Evolutionary conservation across 495 filamentous ascomycete genomes (phyloP), one percentile per base, ranked within the genome.

Genomic region (Collariella sp.): DNA sequence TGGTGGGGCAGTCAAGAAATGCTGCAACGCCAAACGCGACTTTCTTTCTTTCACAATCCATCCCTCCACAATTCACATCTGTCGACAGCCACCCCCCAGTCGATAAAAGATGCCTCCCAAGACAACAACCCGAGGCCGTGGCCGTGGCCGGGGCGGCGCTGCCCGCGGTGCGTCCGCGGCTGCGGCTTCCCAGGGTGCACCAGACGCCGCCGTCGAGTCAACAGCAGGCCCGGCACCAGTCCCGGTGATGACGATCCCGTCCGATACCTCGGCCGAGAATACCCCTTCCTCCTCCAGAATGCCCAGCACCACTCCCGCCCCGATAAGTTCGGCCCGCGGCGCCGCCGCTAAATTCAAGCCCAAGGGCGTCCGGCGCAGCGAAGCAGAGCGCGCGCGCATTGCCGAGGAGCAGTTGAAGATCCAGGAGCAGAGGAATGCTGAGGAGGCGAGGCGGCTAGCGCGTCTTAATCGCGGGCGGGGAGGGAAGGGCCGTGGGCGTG

Each of bases 281-380:
- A 38, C 29, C 12, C 19, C 55, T 29, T 15, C 42, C 18, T 11
- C 51, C 22, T 50, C 55, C 10, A 18, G 44, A 23, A 7, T 42
- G 29, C 23, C 55, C 47, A 23, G 26, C 46, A 26, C 29, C 56
- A 43, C 44, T n/a, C 52, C 52, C 4, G 35, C 44, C 6, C 44
- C 44, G 0, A n/a, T 34, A 6, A 11, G 35, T 11, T 45, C 54
- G 19, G 46, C 23, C 15, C 43, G 57, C 22, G 48, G 51, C 40
- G 45, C 42, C 12, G 3, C 36, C 22, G 52, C 66, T 33, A 70
- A 65, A 19, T 72, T 74, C 55, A 71, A 65, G 42, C 74, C 74
- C 1, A 76, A 73, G 52, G 71, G 61, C 3, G 56, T 75, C 12
- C 64, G 74, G 7, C 59, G 72, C 46, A 70, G 67, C 52, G 67